Conservation (phyloP, 1,284 basidiomycete species). For the Stereum hirsutum region DNA sequence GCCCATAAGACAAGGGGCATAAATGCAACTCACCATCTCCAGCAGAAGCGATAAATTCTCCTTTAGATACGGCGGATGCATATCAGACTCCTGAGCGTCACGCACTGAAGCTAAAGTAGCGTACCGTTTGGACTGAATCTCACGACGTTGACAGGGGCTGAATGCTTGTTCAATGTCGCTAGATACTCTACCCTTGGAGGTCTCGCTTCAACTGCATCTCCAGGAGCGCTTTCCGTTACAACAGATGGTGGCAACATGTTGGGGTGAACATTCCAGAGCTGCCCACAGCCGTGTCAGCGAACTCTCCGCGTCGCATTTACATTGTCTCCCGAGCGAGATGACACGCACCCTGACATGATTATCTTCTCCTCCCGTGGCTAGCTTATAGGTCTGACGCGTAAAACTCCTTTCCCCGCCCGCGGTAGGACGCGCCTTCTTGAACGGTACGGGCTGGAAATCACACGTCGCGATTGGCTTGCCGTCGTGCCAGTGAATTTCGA, state of each 20-base stretch:
- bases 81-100: slow-evolving; percentile 1
- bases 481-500: slow-evolving; percentile 94
- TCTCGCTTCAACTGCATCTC: slow-evolving; percentile 35
- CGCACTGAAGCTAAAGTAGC: slow-evolving; percentile 16
- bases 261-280: slow-evolving; percentile 95
- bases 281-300: background rate
- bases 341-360: slow-evolving; percentile 87
- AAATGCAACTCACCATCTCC: slow-evolving; percentile 71
- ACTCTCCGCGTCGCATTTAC: background rate
- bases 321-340: background rate
- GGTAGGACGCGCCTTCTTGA: slow-evolving; percentile 68
- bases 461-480: slow-evolving; percentile 89
- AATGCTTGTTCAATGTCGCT: slow-evolving; percentile 89
- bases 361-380: slow-evolving; percentile 95
- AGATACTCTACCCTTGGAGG: slow-evolving; percentile 94
- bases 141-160: slow-evolving; percentile 94
- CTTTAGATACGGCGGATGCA: slow-evolving; percentile 28
- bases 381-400: slow-evolving; percentile 67
- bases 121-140: slow-evolving; percentile 90
- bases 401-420: slow-evolving; percentile 53
- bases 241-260: slow-evolving; percentile 70
- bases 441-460: slow-evolving; percentile 80
- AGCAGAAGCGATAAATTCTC: slow-evolving; percentile 85
- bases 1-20: slow-evolving; percentile 6
- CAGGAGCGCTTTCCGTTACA: slow-evolving; percentile 36